Evolutionary conservation across 1,284 basidiomycete genomes (phyloP).

Genomic region (Phylloporus sp.): DNA sequence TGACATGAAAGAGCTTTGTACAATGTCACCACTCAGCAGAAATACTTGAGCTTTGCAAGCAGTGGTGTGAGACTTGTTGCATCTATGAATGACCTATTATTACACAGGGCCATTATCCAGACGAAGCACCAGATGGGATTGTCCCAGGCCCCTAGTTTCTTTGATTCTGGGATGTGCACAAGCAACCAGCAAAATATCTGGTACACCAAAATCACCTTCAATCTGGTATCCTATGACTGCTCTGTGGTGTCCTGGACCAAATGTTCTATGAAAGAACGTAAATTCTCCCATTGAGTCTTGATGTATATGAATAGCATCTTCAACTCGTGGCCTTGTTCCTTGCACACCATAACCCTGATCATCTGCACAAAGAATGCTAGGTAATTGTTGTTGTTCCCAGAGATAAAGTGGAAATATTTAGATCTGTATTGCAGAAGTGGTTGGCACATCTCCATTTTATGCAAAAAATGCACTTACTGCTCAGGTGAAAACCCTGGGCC

Average conservation of each 20-base stretch:
- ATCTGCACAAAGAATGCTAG: not conserved
- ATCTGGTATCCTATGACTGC: no score
- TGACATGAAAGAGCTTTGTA: slow-evolving; percentile 5
- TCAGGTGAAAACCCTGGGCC: slow-evolving; percentile 1
- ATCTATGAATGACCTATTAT: slow-evolving; percentile 9
- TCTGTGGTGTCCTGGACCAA: no score
- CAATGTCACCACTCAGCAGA: not conserved
- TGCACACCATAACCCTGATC: not conserved
- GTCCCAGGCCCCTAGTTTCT: no score
- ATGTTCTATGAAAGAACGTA: not conserved
- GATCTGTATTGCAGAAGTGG: not conserved
- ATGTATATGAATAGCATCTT: not conserved
- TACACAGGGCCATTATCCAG: slow-evolving; percentile 12
- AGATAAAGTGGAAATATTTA: not conserved
- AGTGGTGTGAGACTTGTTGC: not conserved
- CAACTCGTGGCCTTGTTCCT: not conserved
- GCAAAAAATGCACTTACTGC: slow-evolving; percentile 1
- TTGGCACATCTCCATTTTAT: not conserved
- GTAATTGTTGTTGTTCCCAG: not conserved
- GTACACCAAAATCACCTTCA: no score
- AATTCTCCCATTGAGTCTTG: not conserved
- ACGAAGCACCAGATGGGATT: slow-evolving; percentile 4
- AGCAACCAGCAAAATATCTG: no score
- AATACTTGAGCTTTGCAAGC: slow-evolving; percentile 18
- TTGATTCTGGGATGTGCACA: no score